A percentile compares a stretch with the other conserved stretches of the same genome.
Conservation (phyloP, 768 basidiomycete genomes). For the Termitomyces sp. region DNA sequence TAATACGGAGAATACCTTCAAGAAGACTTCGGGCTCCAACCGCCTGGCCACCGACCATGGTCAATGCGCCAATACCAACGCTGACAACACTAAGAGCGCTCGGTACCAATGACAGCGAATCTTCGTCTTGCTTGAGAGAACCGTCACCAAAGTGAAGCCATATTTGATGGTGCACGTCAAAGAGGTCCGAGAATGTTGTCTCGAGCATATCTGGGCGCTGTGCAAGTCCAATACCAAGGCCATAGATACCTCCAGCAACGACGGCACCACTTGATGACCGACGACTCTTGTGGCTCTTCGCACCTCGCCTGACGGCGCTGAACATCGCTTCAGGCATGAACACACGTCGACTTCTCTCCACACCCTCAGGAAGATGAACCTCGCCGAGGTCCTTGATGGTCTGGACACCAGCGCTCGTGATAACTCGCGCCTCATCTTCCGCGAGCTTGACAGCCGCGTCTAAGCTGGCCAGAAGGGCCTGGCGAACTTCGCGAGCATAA, state of each 20-base stretch:
- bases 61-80: constrained; percentile 81
- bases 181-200: constrained; percentile 78
- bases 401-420: constrained; percentile 64
- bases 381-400: constrained; percentile 71
- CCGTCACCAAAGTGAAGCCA: constrained; percentile 65
- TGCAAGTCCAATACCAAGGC: constrained; percentile 81
- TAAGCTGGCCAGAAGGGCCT: constrained; percentile 72
- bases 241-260: constrained; percentile 75
- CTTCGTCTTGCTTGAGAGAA: constrained; percentile 29
- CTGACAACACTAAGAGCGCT: constrained; percentile 73
- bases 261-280: constrained; percentile 47
- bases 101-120: constrained; percentile 35
- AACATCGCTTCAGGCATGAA: constrained; percentile 99
- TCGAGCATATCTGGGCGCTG: constrained; percentile 76
- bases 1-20: constrained; percentile 73
- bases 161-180: constrained; percentile 83
- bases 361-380: constrained; percentile 73
- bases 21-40: constrained; percentile 74
- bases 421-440: constrained; percentile 77
- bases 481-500: constrained; percentile 79
- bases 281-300: constrained; percentile 37
- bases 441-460: constrained; percentile 78
- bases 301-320: constrained; percentile 47
- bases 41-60: constrained; percentile 84
- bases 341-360: constrained; percentile 76